Percentiles rank a stretch among this genome's conserved stretches.
Evolutionary conservation across 306 rosid genomes (phyloP).

Genomic region (Alnus glutinosa): DNA sequence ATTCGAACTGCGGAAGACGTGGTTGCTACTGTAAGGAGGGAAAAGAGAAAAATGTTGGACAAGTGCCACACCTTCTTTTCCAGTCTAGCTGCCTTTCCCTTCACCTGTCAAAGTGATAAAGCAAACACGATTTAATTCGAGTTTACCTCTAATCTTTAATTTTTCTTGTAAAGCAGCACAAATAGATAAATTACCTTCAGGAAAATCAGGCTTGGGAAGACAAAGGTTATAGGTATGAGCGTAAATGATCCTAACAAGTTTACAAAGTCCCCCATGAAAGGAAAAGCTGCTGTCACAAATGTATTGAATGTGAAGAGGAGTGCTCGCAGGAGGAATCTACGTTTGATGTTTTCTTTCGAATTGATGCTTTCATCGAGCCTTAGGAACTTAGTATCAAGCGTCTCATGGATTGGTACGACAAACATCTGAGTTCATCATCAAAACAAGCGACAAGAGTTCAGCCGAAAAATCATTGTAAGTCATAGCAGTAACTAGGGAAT

Average conservation of each 20-base stretch:
- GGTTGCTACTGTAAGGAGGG: conserved; percentile 40
- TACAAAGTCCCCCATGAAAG: conserved; percentile 38
- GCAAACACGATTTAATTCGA: background rate
- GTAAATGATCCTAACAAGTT: conserved; percentile 55
- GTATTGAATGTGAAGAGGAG: too few species aligned
- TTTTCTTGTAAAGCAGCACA: background rate
- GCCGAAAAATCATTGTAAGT: too few species aligned
- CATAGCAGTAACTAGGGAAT: too few species aligned
- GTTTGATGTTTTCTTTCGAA: too few species aligned
- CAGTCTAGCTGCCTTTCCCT: conserved; percentile 46
- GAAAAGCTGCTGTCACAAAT: too few species aligned
- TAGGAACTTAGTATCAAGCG: too few species aligned
- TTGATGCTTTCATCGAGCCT: too few species aligned
- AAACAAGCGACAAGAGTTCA: too few species aligned
- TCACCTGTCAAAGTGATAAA: conserved; percentile 38
- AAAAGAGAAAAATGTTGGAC: conserved; percentile 44
- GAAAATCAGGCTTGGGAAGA: conserved; percentile 63
- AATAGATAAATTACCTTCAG: conserved; percentile 40
- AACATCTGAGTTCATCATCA: too few species aligned
- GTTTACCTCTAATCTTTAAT: background rate
- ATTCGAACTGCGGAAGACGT: conserved; percentile 48
- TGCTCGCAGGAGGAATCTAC: too few species aligned
- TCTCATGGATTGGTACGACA: too few species aligned
- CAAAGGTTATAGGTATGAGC: conserved; percentile 55
- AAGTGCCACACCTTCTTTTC: conserved; percentile 55